Evolutionary conservation across 2,329 filamentous ascomycete species (phyloP), one percentile per base, ranked within the genome.

Genomic region (Pestalotiopsis sp.): DNA sequence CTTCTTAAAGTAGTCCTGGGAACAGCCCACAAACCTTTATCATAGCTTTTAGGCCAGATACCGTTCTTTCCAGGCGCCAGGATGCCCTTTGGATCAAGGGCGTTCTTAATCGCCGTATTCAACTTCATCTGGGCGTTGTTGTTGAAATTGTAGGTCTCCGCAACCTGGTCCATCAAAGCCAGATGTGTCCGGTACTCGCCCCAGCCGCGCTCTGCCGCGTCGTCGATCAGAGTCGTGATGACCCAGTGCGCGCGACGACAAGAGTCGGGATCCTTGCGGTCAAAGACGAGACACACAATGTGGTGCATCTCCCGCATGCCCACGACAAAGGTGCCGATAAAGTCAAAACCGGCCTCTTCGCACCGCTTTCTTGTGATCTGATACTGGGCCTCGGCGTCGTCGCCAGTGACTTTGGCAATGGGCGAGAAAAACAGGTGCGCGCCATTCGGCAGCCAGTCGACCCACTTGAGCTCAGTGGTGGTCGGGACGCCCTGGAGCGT

Each of bases 111-210:
- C 49, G 70, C 78, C 73, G 81, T 79, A 58, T 83, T 81, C 63
- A 83, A 78, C 57, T 78, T 78, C 78, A 81, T 78, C 68, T 81
- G 73, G 5, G 79, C 78, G n/a, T 77, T 76, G 49, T 80, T 75
- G 68, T 83, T 83, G 78, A 78, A 84, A 67, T 74, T 79, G 70
- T 84, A 84, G 5, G 81, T 83, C 4, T 73, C 77, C 0, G 80
- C 79, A 27, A 84, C 78, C 73, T 83, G 80, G 69, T 84, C 81
- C 81, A 83, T 83, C n/a, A 83, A 69, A 23, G 77, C 80, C 12
- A 85, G 72, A 70, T 84, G 82, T 4, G 82, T 83, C 14, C 82
- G 75, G 73, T 84, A 84, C 70, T 84, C 82, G 62, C 82, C 81
- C 69, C 80, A 83, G 2, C 81, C 81, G 9, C 75, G 73, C 3